Evolutionary conservation across 176 grass and related monocot species (phyloP).

Genomic region (Chloris gayana): DNA sequence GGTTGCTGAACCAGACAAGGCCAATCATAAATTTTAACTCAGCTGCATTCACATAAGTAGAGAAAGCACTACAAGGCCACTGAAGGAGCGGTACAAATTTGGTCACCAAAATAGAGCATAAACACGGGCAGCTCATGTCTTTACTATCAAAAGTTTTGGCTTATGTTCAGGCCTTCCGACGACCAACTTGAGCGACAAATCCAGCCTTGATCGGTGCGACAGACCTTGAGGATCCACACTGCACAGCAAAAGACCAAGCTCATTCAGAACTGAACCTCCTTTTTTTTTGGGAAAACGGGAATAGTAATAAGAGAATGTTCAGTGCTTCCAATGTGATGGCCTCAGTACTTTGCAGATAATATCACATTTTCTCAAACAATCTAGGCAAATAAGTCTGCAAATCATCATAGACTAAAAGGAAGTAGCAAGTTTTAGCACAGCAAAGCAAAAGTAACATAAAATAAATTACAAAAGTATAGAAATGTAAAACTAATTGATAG

Average conservation of each 20-base stretch:
- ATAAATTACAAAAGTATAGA: too few relatives aligned
- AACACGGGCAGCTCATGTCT: not conserved
- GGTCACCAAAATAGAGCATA: not conserved
- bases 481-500: not conserved
- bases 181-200: conserved; percentile 69
- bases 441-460: not conserved
- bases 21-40: not conserved
- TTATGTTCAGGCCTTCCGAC: conserved; percentile 55
- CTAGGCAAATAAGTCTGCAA: conserved; percentile 49
- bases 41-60: conserved; percentile 22
- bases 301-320: not conserved
- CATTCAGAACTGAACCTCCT: not conserved
- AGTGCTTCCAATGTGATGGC: not conserved
- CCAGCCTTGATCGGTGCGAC: conserved; percentile 79
- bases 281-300: not conserved
- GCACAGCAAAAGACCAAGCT: conserved; percentile 11
- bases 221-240: conserved; percentile 88
- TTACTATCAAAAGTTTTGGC: not conserved
- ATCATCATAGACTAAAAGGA: conserved; percentile 40
- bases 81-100: conserved; percentile 31
- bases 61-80: not conserved
- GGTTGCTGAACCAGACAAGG: not conserved
- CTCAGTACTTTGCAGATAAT: conserved; percentile 31
- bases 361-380: conserved; percentile 17
- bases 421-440: not conserved